Conservation (phyloP, 495 filamentous ascomycete genomes). For the Trichoderma asperelloides region DNA sequence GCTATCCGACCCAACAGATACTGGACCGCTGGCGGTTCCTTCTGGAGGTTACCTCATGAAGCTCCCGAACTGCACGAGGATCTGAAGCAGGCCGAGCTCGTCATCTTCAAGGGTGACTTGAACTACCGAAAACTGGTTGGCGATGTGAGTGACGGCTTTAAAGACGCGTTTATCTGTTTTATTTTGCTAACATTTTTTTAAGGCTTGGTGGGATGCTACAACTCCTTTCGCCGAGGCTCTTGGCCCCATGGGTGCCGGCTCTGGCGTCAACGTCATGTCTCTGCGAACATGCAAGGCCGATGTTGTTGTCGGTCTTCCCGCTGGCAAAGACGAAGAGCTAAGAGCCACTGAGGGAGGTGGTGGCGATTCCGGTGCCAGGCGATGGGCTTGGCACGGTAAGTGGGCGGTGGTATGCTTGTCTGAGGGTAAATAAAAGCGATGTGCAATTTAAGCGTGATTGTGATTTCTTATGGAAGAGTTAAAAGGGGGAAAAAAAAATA, state of each 20-base stretch:
- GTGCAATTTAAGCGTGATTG: constrained; percentile 13
- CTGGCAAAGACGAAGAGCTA: constrained; percentile 73
- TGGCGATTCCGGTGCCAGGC: constrained; percentile 59
- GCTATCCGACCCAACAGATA: constrained; percentile 72
- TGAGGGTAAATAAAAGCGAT: constrained; percentile 19
- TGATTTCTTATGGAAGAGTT: neutral
- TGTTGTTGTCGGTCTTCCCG: constrained; percentile 78
- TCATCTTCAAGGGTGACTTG: constrained; percentile 93
- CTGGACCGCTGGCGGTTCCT: constrained; percentile 81
- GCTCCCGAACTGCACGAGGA: constrained; percentile 65
- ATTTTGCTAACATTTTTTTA: constrained; percentile 10
- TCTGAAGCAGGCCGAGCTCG: constrained; percentile 75
- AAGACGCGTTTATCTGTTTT: constrained; percentile 15
- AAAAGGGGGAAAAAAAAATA: too few relatives aligned
- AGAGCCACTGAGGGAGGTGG: constrained; percentile 57
- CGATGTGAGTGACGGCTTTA: constrained; percentile 52
- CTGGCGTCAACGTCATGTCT: constrained; percentile 71
- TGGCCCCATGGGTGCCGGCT: constrained; percentile 72
- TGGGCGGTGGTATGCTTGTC: constrained; percentile 93
- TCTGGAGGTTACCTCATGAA: constrained; percentile 69
- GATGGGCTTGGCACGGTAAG: constrained; percentile 97
- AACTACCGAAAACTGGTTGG: constrained; percentile 88
- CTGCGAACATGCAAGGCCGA: constrained; percentile 95
- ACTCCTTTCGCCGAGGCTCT: constrained; percentile 81
- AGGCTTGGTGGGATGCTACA: constrained; percentile 80